phyloP scores from a whole-genome alignment of 805 yeast genomes.

The Yarrowia sp. region DNA sequence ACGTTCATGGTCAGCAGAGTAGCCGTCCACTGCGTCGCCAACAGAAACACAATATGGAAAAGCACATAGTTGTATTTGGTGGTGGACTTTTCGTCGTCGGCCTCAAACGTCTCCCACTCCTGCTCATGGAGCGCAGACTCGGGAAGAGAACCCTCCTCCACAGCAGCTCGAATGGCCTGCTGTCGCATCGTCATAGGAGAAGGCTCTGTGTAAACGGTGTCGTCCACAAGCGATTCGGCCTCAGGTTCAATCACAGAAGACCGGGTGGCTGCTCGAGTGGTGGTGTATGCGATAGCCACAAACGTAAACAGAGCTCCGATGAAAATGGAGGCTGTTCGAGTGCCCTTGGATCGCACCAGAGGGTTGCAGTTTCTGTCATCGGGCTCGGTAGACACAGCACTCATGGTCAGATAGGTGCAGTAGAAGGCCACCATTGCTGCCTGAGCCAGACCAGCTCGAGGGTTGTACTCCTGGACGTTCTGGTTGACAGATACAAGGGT shows the following conservation, averaged over 20 bases:
- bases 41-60: conserved; percentile 85
- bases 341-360: conserved; percentile 78
- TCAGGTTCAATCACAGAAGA: conserved; percentile 47
- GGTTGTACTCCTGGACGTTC: conserved; percentile 83
- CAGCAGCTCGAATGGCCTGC: conserved; percentile 88
- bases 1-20: conserved; percentile 90
- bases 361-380: conserved; percentile 94
- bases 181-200: conserved; percentile 56
- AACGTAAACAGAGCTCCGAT: conserved; percentile 92
- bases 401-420: conserved; percentile 84
- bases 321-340: conserved; percentile 82
- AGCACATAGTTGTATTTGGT: conserved; percentile 82
- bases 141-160: conserved; percentile 93
- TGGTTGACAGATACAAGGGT: conserved; percentile 75
- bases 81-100: conserved; percentile 56
- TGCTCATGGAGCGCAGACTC: conserved; percentile 82
- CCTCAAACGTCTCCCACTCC: conserved; percentile 52
- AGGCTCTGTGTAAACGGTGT: conserved; percentile 43
- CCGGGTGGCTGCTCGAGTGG: conserved; percentile 92
- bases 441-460: conserved; percentile 95
- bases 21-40: conserved; percentile 97
- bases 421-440: conserved; percentile 92
- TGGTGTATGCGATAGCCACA: conserved; percentile 92
- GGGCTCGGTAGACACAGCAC: conserved; percentile 95
- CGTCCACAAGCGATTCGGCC: conserved; percentile 30